Evolutionary conservation across 2,329 filamentous ascomycete genomes (phyloP).

Genomic region (Alternaria viburni): DNA sequence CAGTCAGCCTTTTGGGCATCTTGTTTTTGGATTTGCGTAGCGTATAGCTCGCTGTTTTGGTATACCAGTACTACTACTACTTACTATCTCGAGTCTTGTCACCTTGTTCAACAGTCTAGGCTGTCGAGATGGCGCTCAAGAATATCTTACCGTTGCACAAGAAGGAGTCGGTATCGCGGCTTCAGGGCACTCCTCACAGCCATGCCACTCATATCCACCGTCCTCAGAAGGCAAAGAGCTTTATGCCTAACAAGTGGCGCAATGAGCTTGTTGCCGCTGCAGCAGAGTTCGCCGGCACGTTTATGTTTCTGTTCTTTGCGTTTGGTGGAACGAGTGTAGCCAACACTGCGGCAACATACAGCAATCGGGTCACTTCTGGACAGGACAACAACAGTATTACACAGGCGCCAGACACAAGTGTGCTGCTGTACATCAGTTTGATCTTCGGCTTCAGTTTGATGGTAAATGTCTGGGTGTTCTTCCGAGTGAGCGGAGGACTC

Average conservation of each 20-base stretch:
- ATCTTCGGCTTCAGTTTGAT: conserved; percentile 48
- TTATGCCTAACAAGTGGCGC: conserved; percentile 28
- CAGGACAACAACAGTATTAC: conserved; percentile 28
- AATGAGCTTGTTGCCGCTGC: conserved; percentile 46
- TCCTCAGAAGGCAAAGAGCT: background rate
- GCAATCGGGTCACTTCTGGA: conserved; percentile 27
- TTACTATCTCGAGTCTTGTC: background rate
- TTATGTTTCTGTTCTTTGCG: conserved; percentile 51
- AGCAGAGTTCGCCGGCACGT: conserved; percentile 49
- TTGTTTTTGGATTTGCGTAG: background rate
- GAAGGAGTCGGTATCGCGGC: background rate
- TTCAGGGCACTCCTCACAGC: background rate
- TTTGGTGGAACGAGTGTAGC: conserved; percentile 49
- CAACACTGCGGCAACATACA: conserved; percentile 37
- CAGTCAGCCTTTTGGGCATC: background rate
- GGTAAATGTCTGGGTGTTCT: conserved; percentile 52
- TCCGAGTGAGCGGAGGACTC: conserved; percentile 46
- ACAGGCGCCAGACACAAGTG: conserved; percentile 41
- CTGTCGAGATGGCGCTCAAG: conserved; percentile 11
- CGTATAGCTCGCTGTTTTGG: background rate
- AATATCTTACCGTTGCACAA: conserved; percentile 17
- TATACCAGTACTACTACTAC: background rate
- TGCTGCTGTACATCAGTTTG: conserved; percentile 46
- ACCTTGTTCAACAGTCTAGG: background rate
- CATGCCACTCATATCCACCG: background rate